phyloP scores from a whole-genome alignment of 495 filamentous ascomycete species.

The Sordaria brevicollis region DNA sequence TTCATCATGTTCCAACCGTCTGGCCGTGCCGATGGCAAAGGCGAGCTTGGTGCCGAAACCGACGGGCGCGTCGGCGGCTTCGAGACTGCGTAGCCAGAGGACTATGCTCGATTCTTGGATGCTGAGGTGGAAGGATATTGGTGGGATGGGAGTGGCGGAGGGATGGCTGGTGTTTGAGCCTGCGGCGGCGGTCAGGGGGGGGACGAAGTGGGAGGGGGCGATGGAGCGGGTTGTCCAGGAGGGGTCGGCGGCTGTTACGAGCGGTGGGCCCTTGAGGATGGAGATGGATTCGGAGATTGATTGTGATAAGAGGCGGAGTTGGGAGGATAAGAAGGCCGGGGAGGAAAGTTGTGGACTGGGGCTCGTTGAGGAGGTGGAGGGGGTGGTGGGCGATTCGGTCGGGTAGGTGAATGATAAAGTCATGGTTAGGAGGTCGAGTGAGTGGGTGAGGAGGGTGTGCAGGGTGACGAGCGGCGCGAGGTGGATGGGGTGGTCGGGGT shows the following conservation, averaged over 20 bases:
- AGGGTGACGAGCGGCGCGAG: constrained; percentile 62
- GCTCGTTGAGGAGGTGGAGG: constrained; percentile 23
- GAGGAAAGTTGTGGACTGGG: constrained; percentile 20
- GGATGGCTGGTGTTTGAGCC: background rate
- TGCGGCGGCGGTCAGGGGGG: constrained; percentile 28
- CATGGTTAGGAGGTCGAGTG: constrained; percentile 68
- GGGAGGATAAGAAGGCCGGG: constrained; percentile 58
- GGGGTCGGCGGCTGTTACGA: constrained; percentile 19
- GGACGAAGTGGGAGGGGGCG: constrained; percentile 29
- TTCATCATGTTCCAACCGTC: constrained; percentile 71
- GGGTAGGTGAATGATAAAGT: constrained; percentile 48
- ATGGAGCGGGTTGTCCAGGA: constrained; percentile 29
- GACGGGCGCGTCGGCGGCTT: constrained; percentile 43
- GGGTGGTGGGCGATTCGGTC: constrained; percentile 25
- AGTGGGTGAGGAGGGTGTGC: constrained; percentile 62
- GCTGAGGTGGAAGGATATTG: constrained; percentile 61
- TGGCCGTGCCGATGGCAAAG: constrained; percentile 45
- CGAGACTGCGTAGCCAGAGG: constrained; percentile 69
- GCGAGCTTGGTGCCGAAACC: constrained; percentile 41
- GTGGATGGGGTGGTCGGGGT: constrained; percentile 44
- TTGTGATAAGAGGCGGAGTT: constrained; percentile 66
- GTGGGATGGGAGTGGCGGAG: constrained; percentile 32
- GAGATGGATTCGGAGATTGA: constrained; percentile 60
- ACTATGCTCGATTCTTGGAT: constrained; percentile 71
- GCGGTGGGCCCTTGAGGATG: constrained; percentile 47